Evolutionary conservation across 164 flowering plant genomes (phyloP).

Genomic region (Kalanchoe fedtschenkoi): DNA sequence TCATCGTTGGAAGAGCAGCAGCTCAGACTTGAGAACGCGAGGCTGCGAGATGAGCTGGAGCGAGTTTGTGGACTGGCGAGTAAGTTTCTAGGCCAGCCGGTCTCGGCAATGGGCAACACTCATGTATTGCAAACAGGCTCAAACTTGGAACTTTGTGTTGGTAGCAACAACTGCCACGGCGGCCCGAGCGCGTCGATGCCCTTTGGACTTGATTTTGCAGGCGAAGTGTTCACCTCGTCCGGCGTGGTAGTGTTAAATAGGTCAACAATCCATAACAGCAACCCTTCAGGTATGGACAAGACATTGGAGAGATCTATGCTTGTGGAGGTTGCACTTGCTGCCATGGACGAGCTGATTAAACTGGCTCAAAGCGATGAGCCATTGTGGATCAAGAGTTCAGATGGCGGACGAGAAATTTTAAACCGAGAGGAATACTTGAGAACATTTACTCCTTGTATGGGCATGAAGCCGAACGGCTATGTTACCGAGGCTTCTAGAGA

Average conservation of each 20-base stretch:
- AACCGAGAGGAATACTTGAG: slow-evolving; percentile 70
- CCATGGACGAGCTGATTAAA: slow-evolving; percentile 89
- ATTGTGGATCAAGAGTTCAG: slow-evolving; percentile 61
- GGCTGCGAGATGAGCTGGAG: slow-evolving; percentile 77
- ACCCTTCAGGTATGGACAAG: slow-evolving; percentile 32
- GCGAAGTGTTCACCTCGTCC: slow-evolving; percentile 27
- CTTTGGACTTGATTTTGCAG: slow-evolving; percentile 39
- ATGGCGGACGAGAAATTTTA: slow-evolving; percentile 54
- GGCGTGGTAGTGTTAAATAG: slow-evolving; percentile 24
- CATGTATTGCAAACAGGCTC: slow-evolving; percentile 48
- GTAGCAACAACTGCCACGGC: slow-evolving; percentile 44
- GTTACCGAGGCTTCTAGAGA: slow-evolving; percentile 77
- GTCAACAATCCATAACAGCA: slow-evolving; percentile 14
- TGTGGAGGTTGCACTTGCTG: slow-evolving; percentile 76
- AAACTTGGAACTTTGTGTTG: slow-evolving; percentile 73
- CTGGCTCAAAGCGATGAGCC: slow-evolving; percentile 78
- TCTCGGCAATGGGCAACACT: slow-evolving; percentile 31
- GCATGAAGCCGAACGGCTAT: slow-evolving; percentile 67
- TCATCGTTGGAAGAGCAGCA: slow-evolving; percentile 86
- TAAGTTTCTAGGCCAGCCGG: slow-evolving; percentile 77
- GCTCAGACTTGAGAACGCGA: slow-evolving; percentile 81
- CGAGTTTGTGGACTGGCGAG: slow-evolving; percentile 84
- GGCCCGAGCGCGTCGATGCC: slow-evolving; percentile 23
- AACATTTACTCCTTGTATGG: slow-evolving; percentile 55
- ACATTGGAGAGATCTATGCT: slow-evolving; percentile 70